These are phyloP conservation scores for Borovskyia barvae DNA, from an alignment of 208 protist species.

Conservation along the genomic window DNA sequence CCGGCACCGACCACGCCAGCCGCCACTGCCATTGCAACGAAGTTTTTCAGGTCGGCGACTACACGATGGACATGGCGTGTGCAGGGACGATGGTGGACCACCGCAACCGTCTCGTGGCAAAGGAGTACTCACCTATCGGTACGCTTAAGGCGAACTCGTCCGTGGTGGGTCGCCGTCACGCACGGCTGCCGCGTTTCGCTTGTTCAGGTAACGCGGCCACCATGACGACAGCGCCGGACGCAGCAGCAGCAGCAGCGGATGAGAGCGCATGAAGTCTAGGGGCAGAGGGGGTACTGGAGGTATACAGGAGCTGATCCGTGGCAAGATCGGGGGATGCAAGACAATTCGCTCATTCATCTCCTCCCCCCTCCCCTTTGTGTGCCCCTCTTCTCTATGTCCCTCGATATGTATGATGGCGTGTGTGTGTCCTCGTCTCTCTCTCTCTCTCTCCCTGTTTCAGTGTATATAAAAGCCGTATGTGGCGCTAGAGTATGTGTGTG, in stretches of 20 bases:
- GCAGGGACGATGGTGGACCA: slow-evolving; percentile 58
- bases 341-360: neutral
- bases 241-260: slow-evolving; percentile 3
- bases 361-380: neutral
- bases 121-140: slow-evolving; percentile 57
- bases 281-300: no score
- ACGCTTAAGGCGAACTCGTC: slow-evolving; percentile 59
- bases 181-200: slow-evolving; percentile 53
- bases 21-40: slow-evolving; percentile 86
- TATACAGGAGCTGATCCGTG: no score
- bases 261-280: slow-evolving; percentile 1
- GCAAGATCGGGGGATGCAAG: no score
- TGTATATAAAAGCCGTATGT: neutral
- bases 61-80: slow-evolving; percentile 75
- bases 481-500: neutral
- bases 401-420: slow-evolving; percentile 1
- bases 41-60: slow-evolving; percentile 86
- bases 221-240: slow-evolving; percentile 2
- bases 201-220: slow-evolving; percentile 17
- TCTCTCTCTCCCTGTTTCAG: neutral
- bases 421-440: neutral
- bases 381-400: no score
- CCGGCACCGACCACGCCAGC: slow-evolving; percentile 34
- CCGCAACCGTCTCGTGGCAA: slow-evolving; percentile 53
- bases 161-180: slow-evolving; percentile 69